Base-by-base conservation (phyloP, 495 filamentous ascomycete species). In the Hyaloscypha variabilis region DNA sequence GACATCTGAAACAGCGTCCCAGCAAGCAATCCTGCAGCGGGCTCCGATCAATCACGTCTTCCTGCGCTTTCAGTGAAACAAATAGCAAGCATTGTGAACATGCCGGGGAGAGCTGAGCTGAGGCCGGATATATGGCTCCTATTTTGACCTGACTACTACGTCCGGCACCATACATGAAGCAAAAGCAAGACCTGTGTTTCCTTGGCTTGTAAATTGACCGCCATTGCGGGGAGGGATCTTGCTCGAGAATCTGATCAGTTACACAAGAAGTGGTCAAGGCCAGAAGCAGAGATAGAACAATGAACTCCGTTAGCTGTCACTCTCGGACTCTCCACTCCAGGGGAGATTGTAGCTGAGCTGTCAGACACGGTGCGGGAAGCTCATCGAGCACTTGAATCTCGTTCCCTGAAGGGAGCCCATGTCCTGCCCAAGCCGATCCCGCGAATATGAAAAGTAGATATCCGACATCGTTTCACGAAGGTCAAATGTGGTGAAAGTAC, bases 1-100 rank as follows among this genome's bases (percentile, higher is more conserved):
- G 57, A 30, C 46, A 65, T 65, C 67, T 69, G 67, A 69, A 69
- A 69, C 67, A 62, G 52, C 52, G 26, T 52, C 23, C n/a, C 58
- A 64, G 56, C 61, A 56, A 57, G 50, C 59, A 62, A 61, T 53
- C 34, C 39, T 51, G 64, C 52, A 34, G 36, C 31, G 25, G n/a
- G 55, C 58, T 61, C 24, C 29, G 63, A 58, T 66, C 59, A 69
- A 66, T 69, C 62, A 69, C 58, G 54, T 49, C 67, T 58, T 52
- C 58, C 61, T 58, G 46, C 53, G 63, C 62, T 59, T 36, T 51
- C 51, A 53, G 52, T 59, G 65, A 65, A 60, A 62, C 62, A 65
- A 13, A 58, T 26, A 26, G 28, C 30, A 39, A 54, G 50, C 50
- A 53, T 39, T 11, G 25, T 54, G 26, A 14, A 54, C 21, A 49